These are phyloP conservation scores for Gnomoniopsis smithogilvyi DNA, from an alignment of 2,329 filamentous ascomycete genomes.

Conservation along the genomic window DNA sequence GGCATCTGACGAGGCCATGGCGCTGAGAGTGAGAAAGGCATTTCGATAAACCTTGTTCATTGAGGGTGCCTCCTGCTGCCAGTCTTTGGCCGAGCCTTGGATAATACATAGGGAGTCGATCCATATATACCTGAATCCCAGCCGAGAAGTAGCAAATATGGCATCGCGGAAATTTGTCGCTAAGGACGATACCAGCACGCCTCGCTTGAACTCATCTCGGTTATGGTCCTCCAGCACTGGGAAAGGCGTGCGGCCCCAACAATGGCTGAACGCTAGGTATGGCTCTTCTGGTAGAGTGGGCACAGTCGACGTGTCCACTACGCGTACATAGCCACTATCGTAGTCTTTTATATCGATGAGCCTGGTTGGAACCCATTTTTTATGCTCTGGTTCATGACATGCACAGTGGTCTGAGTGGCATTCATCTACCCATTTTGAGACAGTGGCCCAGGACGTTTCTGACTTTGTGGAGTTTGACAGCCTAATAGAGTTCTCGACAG, in stretches of 20 bases:
- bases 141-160: constrained; percentile 6
- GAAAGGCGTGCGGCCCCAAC: constrained; percentile 20
- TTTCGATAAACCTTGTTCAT: constrained; percentile 28
- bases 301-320: constrained; percentile 6
- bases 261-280: constrained; percentile 27
- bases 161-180: constrained; percentile 19
- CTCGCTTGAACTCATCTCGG: neutral
- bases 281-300: neutral
- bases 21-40: constrained; percentile 6
- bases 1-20: neutral
- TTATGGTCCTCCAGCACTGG: neutral
- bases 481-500: neutral
- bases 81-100: constrained; percentile 21
- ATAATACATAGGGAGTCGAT: constrained; percentile 26
- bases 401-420: neutral
- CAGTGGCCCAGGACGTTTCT: neutral
- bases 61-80: constrained; percentile 18
- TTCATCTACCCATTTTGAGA: neutral
- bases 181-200: neutral
- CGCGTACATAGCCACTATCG: neutral
- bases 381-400: neutral
- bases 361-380: constrained; percentile 19
- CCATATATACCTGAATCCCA: constrained; percentile 22
- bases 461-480: neutral
- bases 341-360: constrained; percentile 20